A percentile compares a stretch with the other conserved stretches of the same genome.
Evolutionary conservation across 2,329 filamentous ascomycete genomes (phyloP).

Genomic region (Phialophora verrucosa): DNA sequence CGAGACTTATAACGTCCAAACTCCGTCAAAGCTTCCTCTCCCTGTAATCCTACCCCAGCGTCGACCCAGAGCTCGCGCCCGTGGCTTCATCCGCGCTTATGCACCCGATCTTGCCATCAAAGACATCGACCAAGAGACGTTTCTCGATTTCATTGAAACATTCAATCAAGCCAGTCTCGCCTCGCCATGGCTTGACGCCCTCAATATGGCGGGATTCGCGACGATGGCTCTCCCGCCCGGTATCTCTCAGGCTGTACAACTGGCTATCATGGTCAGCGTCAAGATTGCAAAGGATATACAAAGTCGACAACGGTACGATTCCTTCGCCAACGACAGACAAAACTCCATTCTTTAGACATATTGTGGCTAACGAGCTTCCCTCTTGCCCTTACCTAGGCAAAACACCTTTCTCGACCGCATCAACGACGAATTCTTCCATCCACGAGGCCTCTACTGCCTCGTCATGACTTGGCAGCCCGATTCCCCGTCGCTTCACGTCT

Average conservation of each 20-base stretch:
- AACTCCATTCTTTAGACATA: background rate
- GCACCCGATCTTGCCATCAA: conserved; percentile 53
- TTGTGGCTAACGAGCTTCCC: no score
- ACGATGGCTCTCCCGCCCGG: conserved; percentile 7
- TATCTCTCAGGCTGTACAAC: conserved; percentile 12
- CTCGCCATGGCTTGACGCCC: conserved; percentile 18
- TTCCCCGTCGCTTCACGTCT: conserved; percentile 44
- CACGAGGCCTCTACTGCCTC: conserved; percentile 60
- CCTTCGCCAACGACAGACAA: background rate
- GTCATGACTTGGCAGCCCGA: conserved; percentile 60
- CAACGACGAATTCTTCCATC: conserved; percentile 63
- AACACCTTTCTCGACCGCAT: conserved; percentile 62
- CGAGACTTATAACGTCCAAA: no score
- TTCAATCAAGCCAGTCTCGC: conserved; percentile 45
- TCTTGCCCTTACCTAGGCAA: conserved; percentile 41
- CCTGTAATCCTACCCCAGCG: conserved; percentile 62
- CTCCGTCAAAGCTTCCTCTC: conserved; percentile 36
- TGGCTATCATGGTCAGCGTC: conserved; percentile 17
- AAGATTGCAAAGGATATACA: conserved; percentile 24
- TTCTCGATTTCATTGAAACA: conserved; percentile 56
- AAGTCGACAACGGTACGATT: conserved; percentile 23
- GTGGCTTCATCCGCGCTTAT: conserved; percentile 61
- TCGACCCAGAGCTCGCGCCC: conserved; percentile 53
- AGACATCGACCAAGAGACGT: conserved; percentile 56
- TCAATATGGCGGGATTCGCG: conserved; percentile 25